A percentile compares a stretch with the other conserved stretches of the same genome.
Evolutionary conservation across 805 yeast genomes (phyloP).

Genomic region (Metschnikowia continentalis): DNA sequence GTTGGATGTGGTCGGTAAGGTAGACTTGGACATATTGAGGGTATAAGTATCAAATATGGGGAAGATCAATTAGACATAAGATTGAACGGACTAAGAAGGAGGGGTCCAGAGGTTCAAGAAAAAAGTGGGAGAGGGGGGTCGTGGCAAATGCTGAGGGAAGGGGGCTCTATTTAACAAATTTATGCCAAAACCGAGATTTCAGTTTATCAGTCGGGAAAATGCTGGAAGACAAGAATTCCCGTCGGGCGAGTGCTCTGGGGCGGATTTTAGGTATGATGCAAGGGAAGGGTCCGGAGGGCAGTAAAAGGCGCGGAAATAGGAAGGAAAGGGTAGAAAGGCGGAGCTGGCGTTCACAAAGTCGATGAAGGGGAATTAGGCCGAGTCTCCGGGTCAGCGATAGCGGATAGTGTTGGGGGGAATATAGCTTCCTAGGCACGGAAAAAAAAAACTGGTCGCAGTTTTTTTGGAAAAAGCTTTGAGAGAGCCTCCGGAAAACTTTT

Average conservation of each 20-base stretch:
- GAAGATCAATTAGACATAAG: neutral
- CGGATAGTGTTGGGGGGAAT: neutral
- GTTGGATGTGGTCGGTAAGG: neutral
- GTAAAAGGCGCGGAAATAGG: neutral
- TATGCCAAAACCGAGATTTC: neutral
- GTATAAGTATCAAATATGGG: neutral
- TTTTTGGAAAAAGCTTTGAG: neutral
- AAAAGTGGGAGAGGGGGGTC: neutral
- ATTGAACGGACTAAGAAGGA: neutral
- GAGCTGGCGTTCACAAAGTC: neutral
- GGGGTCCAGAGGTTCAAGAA: neutral
- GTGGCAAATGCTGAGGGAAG: no score
- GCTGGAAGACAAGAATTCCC: no score
- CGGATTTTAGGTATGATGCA: neutral
- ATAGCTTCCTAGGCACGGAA: neutral
- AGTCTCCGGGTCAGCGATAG: neutral
- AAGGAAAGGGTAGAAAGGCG: neutral
- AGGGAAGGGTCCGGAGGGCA: neutral
- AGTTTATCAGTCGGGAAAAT: neutral
- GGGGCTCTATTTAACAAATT: no score
- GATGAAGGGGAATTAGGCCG: neutral
- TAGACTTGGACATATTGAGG: neutral
- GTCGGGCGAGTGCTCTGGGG: neutral
- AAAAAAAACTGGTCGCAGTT: constrained; percentile 5
- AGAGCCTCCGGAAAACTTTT: constrained; percentile 2